Conservation (phyloP, 2,329 filamentous ascomycete species). For the Talaromyces albobiverticillius region DNA sequence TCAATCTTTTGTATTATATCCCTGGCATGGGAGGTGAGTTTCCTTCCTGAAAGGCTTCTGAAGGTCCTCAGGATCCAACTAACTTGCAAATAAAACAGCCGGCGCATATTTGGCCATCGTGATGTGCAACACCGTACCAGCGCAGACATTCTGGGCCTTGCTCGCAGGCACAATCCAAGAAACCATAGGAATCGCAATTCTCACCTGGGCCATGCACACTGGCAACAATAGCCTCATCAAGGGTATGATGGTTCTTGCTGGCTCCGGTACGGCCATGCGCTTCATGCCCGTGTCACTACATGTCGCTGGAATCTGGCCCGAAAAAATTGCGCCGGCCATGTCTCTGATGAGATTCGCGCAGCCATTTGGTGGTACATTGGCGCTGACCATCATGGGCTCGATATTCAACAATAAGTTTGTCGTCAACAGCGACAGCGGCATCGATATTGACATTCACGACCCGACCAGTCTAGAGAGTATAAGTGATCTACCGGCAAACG, state of each 20-base stretch:
- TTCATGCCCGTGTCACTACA: constrained; percentile 65
- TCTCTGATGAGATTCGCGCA: constrained; percentile 59
- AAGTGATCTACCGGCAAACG: constrained; percentile 28
- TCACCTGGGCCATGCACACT: constrained; percentile 56
- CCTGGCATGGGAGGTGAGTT: constrained; percentile 58
- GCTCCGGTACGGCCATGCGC: constrained; percentile 61
- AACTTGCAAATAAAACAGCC: constrained; percentile 25
- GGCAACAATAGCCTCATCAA: constrained; percentile 54
- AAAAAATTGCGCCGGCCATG: constrained; percentile 57
- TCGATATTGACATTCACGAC: constrained; percentile 29
- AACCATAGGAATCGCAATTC: constrained; percentile 56
- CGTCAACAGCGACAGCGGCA: neutral
- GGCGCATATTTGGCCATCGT: constrained; percentile 60
- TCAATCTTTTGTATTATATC: constrained; percentile 61
- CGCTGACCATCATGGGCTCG: constrained; percentile 64
- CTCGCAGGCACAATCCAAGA: constrained; percentile 57
- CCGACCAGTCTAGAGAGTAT: constrained; percentile 39
- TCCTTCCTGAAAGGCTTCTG: neutral
- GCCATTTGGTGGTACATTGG: constrained; percentile 63
- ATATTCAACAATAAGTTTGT: constrained; percentile 63
- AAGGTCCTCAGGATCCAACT: neutral
- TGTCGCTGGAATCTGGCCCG: constrained; percentile 60
- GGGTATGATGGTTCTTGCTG: constrained; percentile 65
- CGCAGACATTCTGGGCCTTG: constrained; percentile 60
- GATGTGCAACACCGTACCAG: constrained; percentile 59